Conservation (phyloP, 768 basidiomycete genomes). For the Podaxis sp. region DNA sequence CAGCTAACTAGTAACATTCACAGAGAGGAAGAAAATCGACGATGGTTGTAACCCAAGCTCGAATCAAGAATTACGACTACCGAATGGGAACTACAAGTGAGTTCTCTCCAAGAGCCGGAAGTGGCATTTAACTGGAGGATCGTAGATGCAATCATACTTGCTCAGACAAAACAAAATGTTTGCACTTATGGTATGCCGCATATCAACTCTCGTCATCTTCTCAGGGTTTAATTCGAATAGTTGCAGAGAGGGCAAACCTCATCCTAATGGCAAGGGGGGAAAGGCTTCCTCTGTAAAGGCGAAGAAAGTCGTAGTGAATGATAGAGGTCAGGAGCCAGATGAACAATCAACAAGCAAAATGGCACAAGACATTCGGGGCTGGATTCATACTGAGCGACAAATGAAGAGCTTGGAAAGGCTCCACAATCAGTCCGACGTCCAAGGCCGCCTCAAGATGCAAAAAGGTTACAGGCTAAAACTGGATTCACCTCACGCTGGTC, state of each 20-base stretch:
- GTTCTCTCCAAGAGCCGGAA: conserved; percentile 18
- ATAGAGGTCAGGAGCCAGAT: conserved; percentile 16
- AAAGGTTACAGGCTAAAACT: conserved; percentile 46
- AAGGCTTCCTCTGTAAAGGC: conserved; percentile 8
- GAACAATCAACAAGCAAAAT: conserved; percentile 11
- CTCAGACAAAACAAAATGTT: conserved; percentile 73
- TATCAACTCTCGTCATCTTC: background rate
- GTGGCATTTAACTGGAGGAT: conserved; percentile 12
- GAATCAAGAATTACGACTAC: conserved; percentile 29
- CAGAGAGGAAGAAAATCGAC: conserved; percentile 14
- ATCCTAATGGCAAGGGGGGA: conserved; percentile 29
- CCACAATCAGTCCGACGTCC: conserved; percentile 42
- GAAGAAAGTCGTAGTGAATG: background rate
- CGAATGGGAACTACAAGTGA: conserved; percentile 67
- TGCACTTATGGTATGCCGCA: conserved; percentile 66
- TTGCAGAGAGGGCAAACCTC: conserved; percentile 66
- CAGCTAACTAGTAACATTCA: background rate
- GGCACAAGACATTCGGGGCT: conserved; percentile 10
- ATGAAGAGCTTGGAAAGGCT: conserved; percentile 41
- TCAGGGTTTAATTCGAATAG: conserved; percentile 33
- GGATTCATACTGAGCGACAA: conserved; percentile 25
- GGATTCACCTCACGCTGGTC: conserved; percentile 18
- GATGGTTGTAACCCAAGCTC: background rate
- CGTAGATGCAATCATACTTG: conserved; percentile 77
- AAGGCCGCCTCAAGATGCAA: conserved; percentile 33